Evolutionary conservation across 768 basidiomycete genomes (phyloP), one percentile per base, ranked within the genome.

Genomic region (Leccinum longicurvipes): DNA sequence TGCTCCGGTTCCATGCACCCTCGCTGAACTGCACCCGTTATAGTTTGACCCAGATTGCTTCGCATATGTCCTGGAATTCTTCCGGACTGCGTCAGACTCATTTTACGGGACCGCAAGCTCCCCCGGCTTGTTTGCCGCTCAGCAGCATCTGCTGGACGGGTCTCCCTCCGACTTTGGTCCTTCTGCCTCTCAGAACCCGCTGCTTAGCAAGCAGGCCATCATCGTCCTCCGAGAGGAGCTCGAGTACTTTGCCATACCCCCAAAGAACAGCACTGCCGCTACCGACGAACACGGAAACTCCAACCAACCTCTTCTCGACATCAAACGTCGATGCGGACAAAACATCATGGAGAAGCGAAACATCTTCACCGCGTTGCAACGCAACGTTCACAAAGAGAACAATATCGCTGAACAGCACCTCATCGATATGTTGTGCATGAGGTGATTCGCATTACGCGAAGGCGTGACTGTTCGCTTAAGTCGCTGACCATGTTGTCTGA

Each of bases 401-500:
- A 98, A 99, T 71, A 80, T 97, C 52, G 97, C 97, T 17, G 97
- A 99, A 74, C 96, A 98, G 74, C 97, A 99, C 76, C 77, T 99
- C 64, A 99, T 99, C 73, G 97, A 98, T 75, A 99, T 99, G 97
- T 79, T 99, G 59, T 98, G 96, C 76, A 97, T 98, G 93, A 97
- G 94, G 96, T 96, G 69, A 75, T 45, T 46, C 12, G 46, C 39
- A 47, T 57, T 42, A 24, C 17, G 42, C 14, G 46, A 36, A 19
- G 21, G 52, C 54, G 57, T 55, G 24, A 39, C 41, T 42, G 29
- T 53, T 36, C 47, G 10, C 48, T 14, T 17, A 25, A 23, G 45
- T 56, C 27, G 8, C 55, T 68, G 62, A 66, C 39, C 27, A 47
- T 21, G 46, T 48, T 23, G 39, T 48, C 21, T 31, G 48, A 23